Conservation (phyloP, 2,329 filamentous ascomycete species). For the Gyromitra esculenta region DNA sequence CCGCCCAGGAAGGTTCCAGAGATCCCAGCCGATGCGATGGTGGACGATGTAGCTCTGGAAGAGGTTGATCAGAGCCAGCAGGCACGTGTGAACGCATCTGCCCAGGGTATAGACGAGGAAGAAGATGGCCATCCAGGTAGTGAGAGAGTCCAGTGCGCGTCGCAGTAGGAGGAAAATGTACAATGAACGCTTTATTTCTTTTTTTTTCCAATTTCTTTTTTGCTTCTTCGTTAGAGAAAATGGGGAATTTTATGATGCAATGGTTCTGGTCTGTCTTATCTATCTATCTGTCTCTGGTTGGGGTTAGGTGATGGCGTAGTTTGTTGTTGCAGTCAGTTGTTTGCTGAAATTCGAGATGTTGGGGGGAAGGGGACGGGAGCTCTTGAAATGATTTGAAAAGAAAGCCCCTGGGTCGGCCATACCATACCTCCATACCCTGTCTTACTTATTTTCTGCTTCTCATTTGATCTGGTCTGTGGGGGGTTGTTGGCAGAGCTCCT, state of each 20-base stretch:
- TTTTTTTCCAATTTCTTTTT: conserved; percentile 14
- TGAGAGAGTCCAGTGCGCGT: conserved; percentile 86
- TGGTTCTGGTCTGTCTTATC: conserved; percentile 39
- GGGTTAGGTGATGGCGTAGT: conserved; percentile 36
- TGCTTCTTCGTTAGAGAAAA: conserved; percentile 49
- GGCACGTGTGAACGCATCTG: conserved; percentile 72
- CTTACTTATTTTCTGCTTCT: conserved; percentile 30
- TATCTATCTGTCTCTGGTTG: conserved; percentile 41
- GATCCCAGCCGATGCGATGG: conserved; percentile 83
- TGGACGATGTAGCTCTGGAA: conserved; percentile 82
- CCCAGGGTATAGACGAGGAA: conserved; percentile 74
- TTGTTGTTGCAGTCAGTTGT: conserved; percentile 37
- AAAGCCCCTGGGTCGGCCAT: conserved; percentile 25
- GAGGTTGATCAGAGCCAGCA: conserved; percentile 78
- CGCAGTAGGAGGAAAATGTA: conserved; percentile 71
- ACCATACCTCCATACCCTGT: conserved; percentile 28
- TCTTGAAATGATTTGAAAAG: conserved; percentile 23
- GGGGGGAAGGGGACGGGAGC: conserved; percentile 1
- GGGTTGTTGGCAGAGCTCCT: conserved; percentile 21
- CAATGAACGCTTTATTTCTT: conserved; percentile 34
- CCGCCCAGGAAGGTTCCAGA: conserved; percentile 73
- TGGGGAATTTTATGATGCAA: conserved; percentile 50
- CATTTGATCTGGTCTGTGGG: conserved; percentile 33
- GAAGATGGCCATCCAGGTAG: conserved; percentile 76
- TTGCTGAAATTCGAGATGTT: conserved; percentile 15